Conservation (phyloP, 169 alveolate species). For the Plasmodium falciparum region DNA sequence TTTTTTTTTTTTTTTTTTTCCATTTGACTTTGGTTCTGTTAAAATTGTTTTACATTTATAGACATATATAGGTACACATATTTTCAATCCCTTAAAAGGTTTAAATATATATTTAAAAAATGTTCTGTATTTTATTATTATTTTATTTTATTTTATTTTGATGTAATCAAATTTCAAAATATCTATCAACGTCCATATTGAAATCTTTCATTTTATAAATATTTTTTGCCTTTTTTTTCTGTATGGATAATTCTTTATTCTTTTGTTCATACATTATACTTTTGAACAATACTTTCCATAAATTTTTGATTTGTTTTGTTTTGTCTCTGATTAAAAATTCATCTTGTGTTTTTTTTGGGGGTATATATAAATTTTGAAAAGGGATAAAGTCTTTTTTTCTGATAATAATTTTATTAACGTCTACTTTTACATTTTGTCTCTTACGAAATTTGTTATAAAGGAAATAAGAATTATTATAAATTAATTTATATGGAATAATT, state of each 20-base stretch:
- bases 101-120: no score
- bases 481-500: slow-evolving; percentile 47
- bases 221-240: slow-evolving; percentile 7
- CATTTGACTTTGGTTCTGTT: no score
- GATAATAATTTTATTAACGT: slow-evolving; percentile 47
- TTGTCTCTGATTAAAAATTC: slow-evolving; percentile 47
- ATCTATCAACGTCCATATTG: slow-evolving; percentile 30
- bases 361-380: slow-evolving; percentile 44
- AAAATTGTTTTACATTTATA: no score
- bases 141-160: not conserved
- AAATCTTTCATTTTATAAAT: slow-evolving; percentile 49
- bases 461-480: slow-evolving; percentile 56
- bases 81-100: no score
- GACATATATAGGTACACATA: no score
- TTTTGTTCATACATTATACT: slow-evolving; percentile 55
- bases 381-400: slow-evolving; percentile 26
- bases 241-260: slow-evolving; percentile 10
- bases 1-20: no score
- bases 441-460: slow-evolving; percentile 34
- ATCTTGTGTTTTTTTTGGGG: slow-evolving; percentile 52
- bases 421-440: slow-evolving; percentile 20
- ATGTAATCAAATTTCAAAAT: slow-evolving; percentile 18
- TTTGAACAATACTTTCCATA: slow-evolving; percentile 67
- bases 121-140: not conserved
- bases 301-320: slow-evolving; percentile 64